Percentiles rank a stretch among this genome's conserved stretches.
Conservation (phyloP, 768 basidiomycete genomes). For the Boletus rex-veris region DNA sequence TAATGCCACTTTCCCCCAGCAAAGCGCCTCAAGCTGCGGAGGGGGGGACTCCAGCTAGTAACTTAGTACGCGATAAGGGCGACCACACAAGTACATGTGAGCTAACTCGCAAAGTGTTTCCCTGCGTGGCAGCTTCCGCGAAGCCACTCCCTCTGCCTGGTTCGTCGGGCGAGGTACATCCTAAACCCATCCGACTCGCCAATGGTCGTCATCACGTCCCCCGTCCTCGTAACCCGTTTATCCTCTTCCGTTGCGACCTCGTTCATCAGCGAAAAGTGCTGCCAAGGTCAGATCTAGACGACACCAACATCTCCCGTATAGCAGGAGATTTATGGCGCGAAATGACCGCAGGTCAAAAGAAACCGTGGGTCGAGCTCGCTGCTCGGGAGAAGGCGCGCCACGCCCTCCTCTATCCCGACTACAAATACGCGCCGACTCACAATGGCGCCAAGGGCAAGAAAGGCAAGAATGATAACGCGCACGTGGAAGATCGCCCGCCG, state of each 20-base stretch:
- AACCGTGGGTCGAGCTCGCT: conserved; percentile 52
- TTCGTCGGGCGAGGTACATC: conserved; percentile 17
- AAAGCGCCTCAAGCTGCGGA: too few species aligned
- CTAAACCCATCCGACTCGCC: conserved; percentile 12
- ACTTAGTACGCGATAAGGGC: too few species aligned
- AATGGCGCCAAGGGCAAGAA: conserved; percentile 21
- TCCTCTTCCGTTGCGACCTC: conserved; percentile 74
- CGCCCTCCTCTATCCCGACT: conserved; percentile 39
- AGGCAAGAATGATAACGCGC: conserved; percentile 8
- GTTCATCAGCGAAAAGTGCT: conserved; percentile 60
- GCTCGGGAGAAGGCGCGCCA: conserved; percentile 46
- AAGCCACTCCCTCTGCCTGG: conserved; percentile 28
- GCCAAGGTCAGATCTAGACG: conserved; percentile 53
- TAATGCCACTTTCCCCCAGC: too few species aligned
- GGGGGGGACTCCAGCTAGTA: too few species aligned
- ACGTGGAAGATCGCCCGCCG: conserved; percentile 8
- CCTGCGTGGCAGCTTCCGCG: not conserved
- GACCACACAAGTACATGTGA: too few species aligned
- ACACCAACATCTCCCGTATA: conserved; percentile 65
- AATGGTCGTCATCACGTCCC: conserved; percentile 50
- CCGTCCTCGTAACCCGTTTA: conserved; percentile 75
- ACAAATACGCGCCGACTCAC: conserved; percentile 38
- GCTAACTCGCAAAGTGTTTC: too few species aligned
- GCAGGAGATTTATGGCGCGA: conserved; percentile 65
- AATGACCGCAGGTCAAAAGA: conserved; percentile 44